phyloP scores from a whole-genome alignment of 768 basidiomycete genomes.

The Rhodocollybia butyracea region DNA sequence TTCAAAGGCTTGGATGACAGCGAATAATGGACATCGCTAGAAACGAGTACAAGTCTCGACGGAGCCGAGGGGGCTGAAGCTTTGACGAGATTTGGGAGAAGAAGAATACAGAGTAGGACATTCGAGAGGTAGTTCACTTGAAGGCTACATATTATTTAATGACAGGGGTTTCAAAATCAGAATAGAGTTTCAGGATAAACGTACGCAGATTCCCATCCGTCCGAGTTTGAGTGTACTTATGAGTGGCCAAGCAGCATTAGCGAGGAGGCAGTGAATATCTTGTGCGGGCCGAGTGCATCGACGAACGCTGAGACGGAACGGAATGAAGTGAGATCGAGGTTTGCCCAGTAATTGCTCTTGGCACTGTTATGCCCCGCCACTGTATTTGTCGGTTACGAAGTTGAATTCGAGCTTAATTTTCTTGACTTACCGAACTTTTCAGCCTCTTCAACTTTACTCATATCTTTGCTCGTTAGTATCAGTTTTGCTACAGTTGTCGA shows the following conservation, averaged over 20 bases:
- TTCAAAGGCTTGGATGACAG: conserved; percentile 15
- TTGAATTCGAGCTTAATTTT: not conserved
- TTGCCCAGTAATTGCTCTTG: conserved; percentile 9
- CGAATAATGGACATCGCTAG: conserved; percentile 25
- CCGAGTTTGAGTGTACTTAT: conserved; percentile 13
- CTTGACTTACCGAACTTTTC: not conserved
- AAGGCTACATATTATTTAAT: conserved; percentile 17
- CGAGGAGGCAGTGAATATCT: not conserved
- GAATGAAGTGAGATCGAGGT: not conserved
- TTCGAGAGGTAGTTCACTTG: conserved; percentile 35
- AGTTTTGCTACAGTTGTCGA: conserved; percentile 9
- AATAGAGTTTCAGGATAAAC: conserved; percentile 4
- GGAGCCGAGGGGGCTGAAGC: conserved; percentile 19
- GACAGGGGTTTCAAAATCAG: not conserved
- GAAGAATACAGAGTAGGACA: conserved; percentile 28
- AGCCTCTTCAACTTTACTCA: conserved; percentile 9
- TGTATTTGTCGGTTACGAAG: conserved; percentile 9
- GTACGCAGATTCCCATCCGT: conserved; percentile 35
- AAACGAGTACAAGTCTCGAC: conserved; percentile 26
- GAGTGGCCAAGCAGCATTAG: not conserved
- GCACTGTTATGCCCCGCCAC: not conserved
- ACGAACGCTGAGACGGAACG: not conserved
- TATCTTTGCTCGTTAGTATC: conserved; percentile 12
- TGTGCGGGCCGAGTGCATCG: not conserved
- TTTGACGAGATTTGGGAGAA: conserved; percentile 31